Base-by-base conservation (phyloP, 164 flowering plant species). In the Nelumbo lutea region DNA sequence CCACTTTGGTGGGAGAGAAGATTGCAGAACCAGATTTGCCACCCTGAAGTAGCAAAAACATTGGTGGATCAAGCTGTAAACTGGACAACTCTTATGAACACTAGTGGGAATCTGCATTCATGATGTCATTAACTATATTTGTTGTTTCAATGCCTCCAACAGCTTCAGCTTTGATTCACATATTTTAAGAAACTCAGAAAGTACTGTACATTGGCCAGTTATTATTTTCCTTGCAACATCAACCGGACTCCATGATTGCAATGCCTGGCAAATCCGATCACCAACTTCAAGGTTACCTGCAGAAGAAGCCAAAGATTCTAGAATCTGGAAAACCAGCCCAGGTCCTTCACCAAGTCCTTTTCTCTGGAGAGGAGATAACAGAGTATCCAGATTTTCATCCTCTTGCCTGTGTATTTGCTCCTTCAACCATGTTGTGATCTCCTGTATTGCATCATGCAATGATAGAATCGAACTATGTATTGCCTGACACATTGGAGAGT, bases 171-270 rank as follows among this genome's bases (percentile, higher is more conserved):
- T 90, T 8, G 80, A 79, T 59, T 85, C 81, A 47, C 98, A 90
- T 38, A 87, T 86, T 14, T 42, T 53, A 5, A 83, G 83, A 52
- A 89, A 84, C 70, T 87, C 83, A 1, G 79, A 70, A 40, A 87
- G 69, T 45, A 72, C 65, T 13, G 46, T 72, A 45, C 27, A 11
- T 65, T 86, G 90, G 45, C 89, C 83, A 6, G 47, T 53, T 5
- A 82, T 53, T 13, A 87, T 58, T 73, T 87, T 87, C 79, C 90
- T 82, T 5, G 70, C 79, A 47, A 90, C 82, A 65, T 86, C 87
- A 39, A 62, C 74, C 2, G 84, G 66, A 69, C 65, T 80, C 96
- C 98, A 93, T 41, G 80, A 70, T 51, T 77, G 77, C 46, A 89
- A 48, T 13, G 90, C 79, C 72, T 75, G 69, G 9, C 70, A 61